Conservation (phyloP, 2,329 filamentous ascomycete species). For the Penicillium sp. region DNA sequence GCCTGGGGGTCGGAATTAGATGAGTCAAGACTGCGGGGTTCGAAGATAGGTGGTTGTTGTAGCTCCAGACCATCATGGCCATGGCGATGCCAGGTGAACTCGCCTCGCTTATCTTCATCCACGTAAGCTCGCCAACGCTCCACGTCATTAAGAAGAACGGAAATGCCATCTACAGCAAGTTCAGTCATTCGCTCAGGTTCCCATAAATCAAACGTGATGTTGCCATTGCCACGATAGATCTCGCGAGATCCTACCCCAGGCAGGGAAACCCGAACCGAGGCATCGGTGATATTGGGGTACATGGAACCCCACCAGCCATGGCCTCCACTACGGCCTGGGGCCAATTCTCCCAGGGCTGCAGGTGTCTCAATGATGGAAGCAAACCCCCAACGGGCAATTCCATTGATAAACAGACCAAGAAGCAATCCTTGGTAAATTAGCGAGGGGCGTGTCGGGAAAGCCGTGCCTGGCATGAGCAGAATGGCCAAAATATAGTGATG, state of each 20-base stretch:
- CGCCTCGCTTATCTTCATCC: slow-evolving; percentile 48
- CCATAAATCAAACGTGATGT: slow-evolving; percentile 49
- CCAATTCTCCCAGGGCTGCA: slow-evolving; percentile 59
- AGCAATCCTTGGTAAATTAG: slow-evolving; percentile 88
- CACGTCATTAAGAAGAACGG: slow-evolving; percentile 63
- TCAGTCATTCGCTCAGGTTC: slow-evolving; percentile 40
- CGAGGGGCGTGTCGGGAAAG: slow-evolving; percentile 80
- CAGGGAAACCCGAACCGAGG: slow-evolving; percentile 47
- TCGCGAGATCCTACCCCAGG: slow-evolving; percentile 26
- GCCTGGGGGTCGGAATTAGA: slow-evolving; percentile 12
- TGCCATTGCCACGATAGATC: slow-evolving; percentile 42
- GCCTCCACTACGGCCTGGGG: slow-evolving; percentile 42
- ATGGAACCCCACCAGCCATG: slow-evolving; percentile 46
- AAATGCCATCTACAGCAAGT: slow-evolving; percentile 55
- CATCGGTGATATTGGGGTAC: slow-evolving; percentile 55
- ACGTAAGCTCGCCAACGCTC: slow-evolving; percentile 60
- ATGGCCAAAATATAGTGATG: slow-evolving; percentile 94
- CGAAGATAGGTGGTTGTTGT: slow-evolving; percentile 23
- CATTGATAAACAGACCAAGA: slow-evolving; percentile 89
- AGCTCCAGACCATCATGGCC: slow-evolving; percentile 42
- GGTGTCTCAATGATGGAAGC: slow-evolving; percentile 84
- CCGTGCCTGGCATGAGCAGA: slow-evolving; percentile 82
- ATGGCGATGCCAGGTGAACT: slow-evolving; percentile 53
- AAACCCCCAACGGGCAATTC: slow-evolving; percentile 91
- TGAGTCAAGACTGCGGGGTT: slow-evolving; percentile 19